Evolutionary conservation across 345 rosid genomes (phyloP).

Genomic region (Camelina laxa): DNA sequence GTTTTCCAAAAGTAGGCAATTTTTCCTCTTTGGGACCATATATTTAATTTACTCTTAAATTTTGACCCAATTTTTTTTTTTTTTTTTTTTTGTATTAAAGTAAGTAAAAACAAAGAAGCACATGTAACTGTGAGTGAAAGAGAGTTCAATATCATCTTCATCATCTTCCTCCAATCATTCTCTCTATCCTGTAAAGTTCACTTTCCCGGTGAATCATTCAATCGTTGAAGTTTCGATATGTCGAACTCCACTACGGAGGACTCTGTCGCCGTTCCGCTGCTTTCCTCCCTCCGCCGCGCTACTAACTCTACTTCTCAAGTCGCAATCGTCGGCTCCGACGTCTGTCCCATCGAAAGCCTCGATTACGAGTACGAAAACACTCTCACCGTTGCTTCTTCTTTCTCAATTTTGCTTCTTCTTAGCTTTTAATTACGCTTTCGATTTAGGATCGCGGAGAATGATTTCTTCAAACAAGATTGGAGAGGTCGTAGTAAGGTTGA

Average conservation of each 20-base stretch:
- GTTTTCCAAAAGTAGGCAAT: no score
- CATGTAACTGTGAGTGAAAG: neutral
- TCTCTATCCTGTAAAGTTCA: neutral
- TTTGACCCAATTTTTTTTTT: no score
- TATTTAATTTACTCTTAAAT: no score
- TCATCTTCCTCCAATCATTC: neutral
- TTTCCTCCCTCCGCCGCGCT: slow-evolving; percentile 48
- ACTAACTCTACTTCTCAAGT: slow-evolving; percentile 84
- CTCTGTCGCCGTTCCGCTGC: slow-evolving; percentile 58
- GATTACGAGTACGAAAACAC: slow-evolving; percentile 72
- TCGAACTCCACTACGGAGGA: slow-evolving; percentile 40
- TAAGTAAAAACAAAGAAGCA: neutral
- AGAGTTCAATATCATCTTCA: neutral
- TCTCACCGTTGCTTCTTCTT: neutral
- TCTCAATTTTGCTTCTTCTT: neutral
- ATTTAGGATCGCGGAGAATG: slow-evolving; percentile 79
- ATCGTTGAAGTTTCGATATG: neutral
- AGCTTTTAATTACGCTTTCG: neutral
- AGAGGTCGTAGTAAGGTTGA: slow-evolving; percentile 64
- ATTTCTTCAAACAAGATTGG: slow-evolving; percentile 93
- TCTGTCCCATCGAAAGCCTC: slow-evolving; percentile 89
- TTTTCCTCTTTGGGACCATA: no score
- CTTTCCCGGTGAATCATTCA: neutral
- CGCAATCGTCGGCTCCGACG: slow-evolving; percentile 83
- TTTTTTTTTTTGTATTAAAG: no score